These are phyloP conservation scores for Paramecium caudatum DNA, from an alignment of 73 alveolate species.

Conservation along the genomic window DNA sequence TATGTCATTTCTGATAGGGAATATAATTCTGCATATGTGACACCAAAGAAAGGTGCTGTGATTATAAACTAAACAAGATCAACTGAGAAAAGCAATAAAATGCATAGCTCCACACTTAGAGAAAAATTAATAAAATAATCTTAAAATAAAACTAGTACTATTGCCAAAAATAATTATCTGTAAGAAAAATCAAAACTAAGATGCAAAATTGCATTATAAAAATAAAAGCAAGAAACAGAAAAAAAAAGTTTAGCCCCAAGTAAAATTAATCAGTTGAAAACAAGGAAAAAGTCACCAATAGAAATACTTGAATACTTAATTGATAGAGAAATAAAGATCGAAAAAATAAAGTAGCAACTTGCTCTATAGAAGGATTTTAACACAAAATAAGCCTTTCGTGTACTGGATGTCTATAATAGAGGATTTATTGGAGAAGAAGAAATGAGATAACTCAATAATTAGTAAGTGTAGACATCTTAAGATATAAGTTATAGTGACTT, in stretches of 20 bases:
- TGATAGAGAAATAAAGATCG: slow-evolving; percentile 35
- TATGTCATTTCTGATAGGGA: neutral
- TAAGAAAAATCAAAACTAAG: neutral
- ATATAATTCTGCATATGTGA: neutral
- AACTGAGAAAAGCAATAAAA: neutral
- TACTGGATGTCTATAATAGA: neutral
- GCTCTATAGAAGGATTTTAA: slow-evolving; percentile 53
- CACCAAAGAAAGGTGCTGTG: neutral
- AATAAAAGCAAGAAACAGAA: neutral
- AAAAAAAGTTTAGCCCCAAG: neutral
- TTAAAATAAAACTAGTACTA: neutral
- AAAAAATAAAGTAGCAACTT: slow-evolving; percentile 21
- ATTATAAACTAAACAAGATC: neutral
- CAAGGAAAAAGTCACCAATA: neutral
- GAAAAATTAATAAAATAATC: neutral
- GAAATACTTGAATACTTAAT: slow-evolving; percentile 36
- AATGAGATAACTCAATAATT: neutral
- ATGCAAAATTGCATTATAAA: neutral
- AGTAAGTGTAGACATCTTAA: neutral
- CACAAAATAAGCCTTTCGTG: slow-evolving; percentile 1
- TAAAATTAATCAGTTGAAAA: neutral
- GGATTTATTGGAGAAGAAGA: slow-evolving; percentile 44
- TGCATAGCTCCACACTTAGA: neutral
- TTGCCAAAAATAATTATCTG: neutral
- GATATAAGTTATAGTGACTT: slow-evolving; percentile 2